These are phyloP conservation scores for Ophiocordyceps australis DNA, from an alignment of 2,329 filamentous ascomycete species.

Conservation along the genomic window DNA sequence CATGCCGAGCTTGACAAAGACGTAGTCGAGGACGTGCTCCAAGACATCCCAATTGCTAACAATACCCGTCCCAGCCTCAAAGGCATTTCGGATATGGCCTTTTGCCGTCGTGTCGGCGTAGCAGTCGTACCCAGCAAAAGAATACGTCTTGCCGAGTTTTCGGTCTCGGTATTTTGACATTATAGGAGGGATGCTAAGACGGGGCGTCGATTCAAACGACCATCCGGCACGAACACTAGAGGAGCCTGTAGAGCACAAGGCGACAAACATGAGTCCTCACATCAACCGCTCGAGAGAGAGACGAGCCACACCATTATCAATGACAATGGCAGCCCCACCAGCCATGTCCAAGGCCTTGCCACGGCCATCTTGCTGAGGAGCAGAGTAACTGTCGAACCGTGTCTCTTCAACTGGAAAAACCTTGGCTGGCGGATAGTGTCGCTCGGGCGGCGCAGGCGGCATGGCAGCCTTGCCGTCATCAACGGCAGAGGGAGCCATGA, in stretches of 20 bases:
- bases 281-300: too few species aligned
- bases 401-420: slow-evolving; percentile 45
- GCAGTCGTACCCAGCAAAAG: slow-evolving; percentile 81
- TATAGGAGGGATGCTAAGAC: slow-evolving; percentile 67
- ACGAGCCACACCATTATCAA: slow-evolving; percentile 96
- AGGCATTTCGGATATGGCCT: slow-evolving; percentile 78
- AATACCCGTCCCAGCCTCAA: slow-evolving; percentile 78
- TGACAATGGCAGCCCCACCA: slow-evolving; percentile 65
- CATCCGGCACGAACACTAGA: slow-evolving; percentile 82
- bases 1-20: slow-evolving; percentile 85
- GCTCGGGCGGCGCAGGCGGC: slow-evolving; percentile 15
- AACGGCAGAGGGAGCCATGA: slow-evolving; percentile 35
- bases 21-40: slow-evolving; percentile 86
- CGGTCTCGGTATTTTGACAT: slow-evolving; percentile 93
- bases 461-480: slow-evolving; percentile 24
- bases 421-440: slow-evolving; percentile 31
- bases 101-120: slow-evolving; percentile 87
- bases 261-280: slow-evolving; percentile 3
- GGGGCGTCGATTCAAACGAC: slow-evolving; percentile 77
- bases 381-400: slow-evolving; percentile 36
- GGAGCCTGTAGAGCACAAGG: slow-evolving; percentile 40
- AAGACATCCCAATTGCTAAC: slow-evolving; percentile 97
- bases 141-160: slow-evolving; percentile 80
- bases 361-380: slow-evolving; percentile 47
- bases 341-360: slow-evolving; percentile 42